These are phyloP conservation scores for Litchi chinensis DNA, from an alignment of 345 rosid genomes.

Conservation along the genomic window DNA sequence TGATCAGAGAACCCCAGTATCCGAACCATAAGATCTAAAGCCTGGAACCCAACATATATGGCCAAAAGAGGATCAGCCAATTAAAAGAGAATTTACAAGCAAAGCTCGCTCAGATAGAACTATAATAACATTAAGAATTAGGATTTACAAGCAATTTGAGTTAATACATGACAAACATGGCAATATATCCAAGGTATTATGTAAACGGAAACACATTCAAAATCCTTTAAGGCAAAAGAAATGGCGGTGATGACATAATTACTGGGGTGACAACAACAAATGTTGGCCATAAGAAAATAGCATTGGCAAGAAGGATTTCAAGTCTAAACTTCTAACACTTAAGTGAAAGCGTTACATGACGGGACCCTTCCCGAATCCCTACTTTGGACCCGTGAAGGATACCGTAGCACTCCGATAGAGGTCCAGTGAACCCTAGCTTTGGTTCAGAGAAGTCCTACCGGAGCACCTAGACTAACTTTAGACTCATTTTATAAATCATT, in stretches of 20 bases:
- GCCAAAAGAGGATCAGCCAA: background rate
- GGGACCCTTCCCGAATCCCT: too few species aligned
- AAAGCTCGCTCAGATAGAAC: background rate
- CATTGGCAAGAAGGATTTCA: background rate
- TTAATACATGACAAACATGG: background rate
- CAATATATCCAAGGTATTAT: background rate
- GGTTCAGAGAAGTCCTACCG: too few species aligned
- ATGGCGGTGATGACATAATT: background rate
- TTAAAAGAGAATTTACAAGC: background rate
- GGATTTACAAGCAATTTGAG: background rate
- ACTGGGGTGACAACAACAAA: background rate
- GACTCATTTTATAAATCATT: too few species aligned
- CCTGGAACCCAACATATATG: slow-evolving; percentile 42
- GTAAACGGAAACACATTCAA: background rate
- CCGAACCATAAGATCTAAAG: slow-evolving; percentile 93
- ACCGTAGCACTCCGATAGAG: too few species aligned
- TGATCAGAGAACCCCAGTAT: slow-evolving; percentile 96
- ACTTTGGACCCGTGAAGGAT: too few species aligned
- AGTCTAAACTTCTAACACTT: background rate
- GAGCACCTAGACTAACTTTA: too few species aligned
- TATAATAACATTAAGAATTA: background rate
- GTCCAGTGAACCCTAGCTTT: too few species aligned
- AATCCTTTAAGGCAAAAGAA: background rate
- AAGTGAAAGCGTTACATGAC: background rate
- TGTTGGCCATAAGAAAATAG: background rate